Conservation (phyloP, 495 filamentous ascomycete genomes). For the Penicillium longicatenatum region DNA sequence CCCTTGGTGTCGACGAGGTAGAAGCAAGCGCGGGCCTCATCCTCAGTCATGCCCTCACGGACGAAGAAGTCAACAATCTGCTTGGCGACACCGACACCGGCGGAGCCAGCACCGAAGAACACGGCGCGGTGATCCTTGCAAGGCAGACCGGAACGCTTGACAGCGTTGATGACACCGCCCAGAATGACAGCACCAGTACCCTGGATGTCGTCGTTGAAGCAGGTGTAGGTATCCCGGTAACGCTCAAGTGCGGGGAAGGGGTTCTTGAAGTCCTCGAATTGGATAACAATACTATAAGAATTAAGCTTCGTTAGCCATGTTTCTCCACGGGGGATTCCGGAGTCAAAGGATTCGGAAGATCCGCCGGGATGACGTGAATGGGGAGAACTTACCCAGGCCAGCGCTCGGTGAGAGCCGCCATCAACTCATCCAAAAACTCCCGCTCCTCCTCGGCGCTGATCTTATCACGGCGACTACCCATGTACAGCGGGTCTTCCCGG, state of each 20-base stretch:
- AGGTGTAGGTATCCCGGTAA: slow-evolving; percentile 84
- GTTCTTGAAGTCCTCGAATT: slow-evolving; percentile 99
- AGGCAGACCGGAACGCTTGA: slow-evolving; percentile 83
- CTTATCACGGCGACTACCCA: slow-evolving; percentile 84
- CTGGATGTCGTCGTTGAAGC: slow-evolving; percentile 99
- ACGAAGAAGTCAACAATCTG: slow-evolving; percentile 97
- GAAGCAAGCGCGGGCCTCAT: slow-evolving; percentile 87
- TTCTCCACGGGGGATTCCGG: not conserved
- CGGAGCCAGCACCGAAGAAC: slow-evolving; percentile 94
- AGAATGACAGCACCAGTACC: slow-evolving; percentile 96
- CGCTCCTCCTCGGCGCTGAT: slow-evolving; percentile 77
- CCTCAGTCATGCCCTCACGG: slow-evolving; percentile 88
- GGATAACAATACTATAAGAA: slow-evolving; percentile 80
- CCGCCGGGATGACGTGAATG: slow-evolving; percentile 22
- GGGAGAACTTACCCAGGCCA: slow-evolving; percentile 67
- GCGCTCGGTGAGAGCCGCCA: slow-evolving; percentile 84
- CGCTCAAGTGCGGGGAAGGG: slow-evolving; percentile 92
- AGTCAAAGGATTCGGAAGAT: slow-evolving; percentile 10
- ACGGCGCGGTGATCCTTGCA: slow-evolving; percentile 90
- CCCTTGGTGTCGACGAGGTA: slow-evolving; percentile 98
- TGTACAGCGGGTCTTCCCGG: slow-evolving; percentile 89
- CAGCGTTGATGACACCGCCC: slow-evolving; percentile 91
- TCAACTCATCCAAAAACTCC: slow-evolving; percentile 97
- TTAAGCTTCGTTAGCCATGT: slow-evolving; percentile 24
- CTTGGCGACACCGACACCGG: slow-evolving; percentile 95